These are phyloP conservation scores for Funneliformis geosporum DNA, from an alignment of 192 early-diverging fungal genomes.

Conservation along the genomic window DNA sequence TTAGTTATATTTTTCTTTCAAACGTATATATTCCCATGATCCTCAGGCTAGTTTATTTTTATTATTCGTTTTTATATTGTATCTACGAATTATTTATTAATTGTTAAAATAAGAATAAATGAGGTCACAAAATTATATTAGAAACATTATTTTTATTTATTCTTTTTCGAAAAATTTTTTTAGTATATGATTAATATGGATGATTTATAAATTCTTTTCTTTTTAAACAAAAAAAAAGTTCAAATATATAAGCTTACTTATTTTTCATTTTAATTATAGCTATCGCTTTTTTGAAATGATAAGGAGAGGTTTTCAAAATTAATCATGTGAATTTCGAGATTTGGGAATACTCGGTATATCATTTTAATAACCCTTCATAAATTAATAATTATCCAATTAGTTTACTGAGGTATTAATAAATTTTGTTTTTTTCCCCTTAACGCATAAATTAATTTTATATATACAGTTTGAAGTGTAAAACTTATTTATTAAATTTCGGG, in stretches of 20 bases:
- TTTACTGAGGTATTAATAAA: too few species aligned
- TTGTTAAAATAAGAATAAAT: not conserved
- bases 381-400: too few species aligned
- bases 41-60: not conserved
- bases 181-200: not conserved
- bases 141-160: not conserved
- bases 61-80: not conserved
- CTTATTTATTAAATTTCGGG: too few species aligned
- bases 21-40: not conserved
- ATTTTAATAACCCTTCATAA: not conserved
- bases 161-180: not conserved
- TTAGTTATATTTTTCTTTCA: not conserved
- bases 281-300: not conserved
- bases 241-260: not conserved
- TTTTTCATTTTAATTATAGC: not conserved
- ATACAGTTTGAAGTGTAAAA: too few species aligned
- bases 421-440: too few species aligned
- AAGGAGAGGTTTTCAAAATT: not conserved
- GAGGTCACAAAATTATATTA: not conserved
- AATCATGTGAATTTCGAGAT: not conserved
- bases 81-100: not conserved
- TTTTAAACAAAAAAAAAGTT: too few species aligned
- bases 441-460: too few species aligned
- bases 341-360: not conserved
- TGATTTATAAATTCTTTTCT: not conserved